Evolutionary conservation across 345 rosid genomes (phyloP).

Genomic region (Draba incana): DNA sequence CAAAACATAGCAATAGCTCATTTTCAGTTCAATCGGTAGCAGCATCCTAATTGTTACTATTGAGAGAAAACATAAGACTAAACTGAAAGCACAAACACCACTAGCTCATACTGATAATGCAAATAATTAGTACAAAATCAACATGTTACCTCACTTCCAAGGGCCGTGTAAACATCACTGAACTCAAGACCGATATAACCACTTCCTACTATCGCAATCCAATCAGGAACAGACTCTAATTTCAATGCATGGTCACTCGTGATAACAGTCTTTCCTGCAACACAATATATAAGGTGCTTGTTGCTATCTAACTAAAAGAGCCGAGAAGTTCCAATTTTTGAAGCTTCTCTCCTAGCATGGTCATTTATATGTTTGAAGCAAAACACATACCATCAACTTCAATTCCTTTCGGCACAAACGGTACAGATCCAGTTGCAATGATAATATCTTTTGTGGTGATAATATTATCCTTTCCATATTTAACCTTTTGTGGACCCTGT

Average conservation of each 20-base stretch:
- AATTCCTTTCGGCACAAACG: conserved; percentile 98
- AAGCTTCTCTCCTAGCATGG: neutral
- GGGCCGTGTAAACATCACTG: conserved; percentile 99
- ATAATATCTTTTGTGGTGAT: conserved; percentile 81
- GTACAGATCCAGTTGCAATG: conserved; percentile 97
- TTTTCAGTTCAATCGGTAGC: neutral
- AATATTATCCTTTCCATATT: conserved; percentile 75
- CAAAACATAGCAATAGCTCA: neutral
- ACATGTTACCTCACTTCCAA: conserved; percentile 90
- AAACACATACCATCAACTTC: conserved; percentile 85
- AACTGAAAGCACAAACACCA: conserved; percentile 17
- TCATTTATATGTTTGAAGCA: neutral
- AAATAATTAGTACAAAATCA: conserved; percentile 8
- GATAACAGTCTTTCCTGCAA: conserved; percentile 97
- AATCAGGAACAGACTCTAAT: conserved; percentile 91
- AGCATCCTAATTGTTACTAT: conserved; percentile 1
- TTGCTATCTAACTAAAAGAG: neutral
- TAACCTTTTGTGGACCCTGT: conserved; percentile 95
- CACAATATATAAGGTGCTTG: conserved; percentile 10
- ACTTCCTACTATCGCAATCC: conserved; percentile 99
- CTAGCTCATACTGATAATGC: neutral
- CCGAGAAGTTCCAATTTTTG: neutral
- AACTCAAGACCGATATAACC: conserved; percentile 99
- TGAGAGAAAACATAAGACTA: neutral
- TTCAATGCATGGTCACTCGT: conserved; percentile 99